Evolutionary conservation across 2,329 filamentous ascomycete species (phyloP).

Genomic region (Canariomyces notabilis): DNA sequence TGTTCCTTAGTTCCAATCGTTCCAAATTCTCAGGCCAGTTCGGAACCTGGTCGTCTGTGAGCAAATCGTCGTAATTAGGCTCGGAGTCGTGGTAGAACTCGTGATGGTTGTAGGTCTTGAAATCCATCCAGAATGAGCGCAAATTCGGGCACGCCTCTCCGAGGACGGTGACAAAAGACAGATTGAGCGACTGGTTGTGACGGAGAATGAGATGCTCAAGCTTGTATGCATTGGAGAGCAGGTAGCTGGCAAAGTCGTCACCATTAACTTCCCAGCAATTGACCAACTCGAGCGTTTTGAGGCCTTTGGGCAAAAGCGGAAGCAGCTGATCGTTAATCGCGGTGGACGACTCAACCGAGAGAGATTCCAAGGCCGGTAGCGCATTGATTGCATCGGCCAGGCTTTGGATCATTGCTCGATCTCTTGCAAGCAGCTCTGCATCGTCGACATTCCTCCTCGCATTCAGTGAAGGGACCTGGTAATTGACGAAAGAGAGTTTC

Average conservation of each 20-base stretch:
- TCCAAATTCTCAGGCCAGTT: constrained; percentile 72
- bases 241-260: constrained; percentile 58
- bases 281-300: constrained; percentile 66
- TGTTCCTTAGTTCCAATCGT: constrained; percentile 67
- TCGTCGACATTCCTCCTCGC: constrained; percentile 38
- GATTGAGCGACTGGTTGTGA: constrained; percentile 73
- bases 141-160: constrained; percentile 65
- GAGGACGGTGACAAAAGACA: constrained; percentile 67
- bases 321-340: constrained; percentile 65
- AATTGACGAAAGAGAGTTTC: constrained; percentile 58
- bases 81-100: constrained; percentile 64
- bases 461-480: constrained; percentile 49
- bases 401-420: constrained; percentile 28
- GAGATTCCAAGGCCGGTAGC: constrained; percentile 59
- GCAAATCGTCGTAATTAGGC: constrained; percentile 65
- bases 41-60: constrained; percentile 62
- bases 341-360: constrained; percentile 72
- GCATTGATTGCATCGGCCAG: constrained; percentile 44
- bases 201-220: constrained; percentile 65
- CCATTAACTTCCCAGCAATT: constrained; percentile 75
- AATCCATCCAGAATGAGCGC: constrained; percentile 66
- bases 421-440: constrained; percentile 36
- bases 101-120: constrained; percentile 71
- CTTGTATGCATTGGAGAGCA: constrained; percentile 61
- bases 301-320: constrained; percentile 58